Evolutionary conservation across 2,329 filamentous ascomycete genomes (phyloP).

Genomic region (Neofusicoccum parvum): DNA sequence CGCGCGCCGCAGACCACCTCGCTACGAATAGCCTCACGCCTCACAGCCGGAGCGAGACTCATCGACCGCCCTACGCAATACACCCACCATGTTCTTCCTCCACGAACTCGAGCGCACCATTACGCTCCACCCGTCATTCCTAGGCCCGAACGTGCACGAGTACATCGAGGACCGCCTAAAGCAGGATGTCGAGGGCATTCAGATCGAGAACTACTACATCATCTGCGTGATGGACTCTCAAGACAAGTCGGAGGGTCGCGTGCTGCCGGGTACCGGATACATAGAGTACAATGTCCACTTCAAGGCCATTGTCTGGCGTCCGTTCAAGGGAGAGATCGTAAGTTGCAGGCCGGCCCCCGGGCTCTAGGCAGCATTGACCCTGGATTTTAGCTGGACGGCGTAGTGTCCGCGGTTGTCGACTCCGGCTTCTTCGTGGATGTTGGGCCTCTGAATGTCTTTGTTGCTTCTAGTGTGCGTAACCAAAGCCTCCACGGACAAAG

Average conservation of each 20-base stretch:
- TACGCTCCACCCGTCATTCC: conserved; percentile 94
- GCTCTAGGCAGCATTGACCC: conserved; percentile 27
- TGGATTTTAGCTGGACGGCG: conserved; percentile 77
- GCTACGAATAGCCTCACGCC: background rate
- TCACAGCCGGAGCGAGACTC: background rate
- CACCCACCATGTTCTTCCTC: conserved; percentile 86
- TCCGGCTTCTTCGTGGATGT: conserved; percentile 89
- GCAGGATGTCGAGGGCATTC: conserved; percentile 91
- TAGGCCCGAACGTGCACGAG: conserved; percentile 89
- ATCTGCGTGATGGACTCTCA: conserved; percentile 97
- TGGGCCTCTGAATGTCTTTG: conserved; percentile 76
- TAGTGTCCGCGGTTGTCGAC: conserved; percentile 87
- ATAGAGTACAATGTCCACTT: conserved; percentile 96
- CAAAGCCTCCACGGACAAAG: conserved; percentile 1
- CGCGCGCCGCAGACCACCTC: background rate
- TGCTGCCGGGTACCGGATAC: conserved; percentile 86
- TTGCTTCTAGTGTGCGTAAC: conserved; percentile 74
- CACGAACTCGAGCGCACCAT: conserved; percentile 95
- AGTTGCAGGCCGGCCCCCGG: conserved; percentile 38
- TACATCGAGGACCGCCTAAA: conserved; percentile 87
- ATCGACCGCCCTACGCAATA: conserved; percentile 12
- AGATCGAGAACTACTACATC: conserved; percentile 94
- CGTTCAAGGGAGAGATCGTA: conserved; percentile 98
- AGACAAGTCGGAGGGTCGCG: conserved; percentile 89
- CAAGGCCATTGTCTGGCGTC: conserved; percentile 94